These are phyloP conservation scores for Suhomyces emberorum DNA, from an alignment of 805 yeast species.

Conservation along the genomic window DNA sequence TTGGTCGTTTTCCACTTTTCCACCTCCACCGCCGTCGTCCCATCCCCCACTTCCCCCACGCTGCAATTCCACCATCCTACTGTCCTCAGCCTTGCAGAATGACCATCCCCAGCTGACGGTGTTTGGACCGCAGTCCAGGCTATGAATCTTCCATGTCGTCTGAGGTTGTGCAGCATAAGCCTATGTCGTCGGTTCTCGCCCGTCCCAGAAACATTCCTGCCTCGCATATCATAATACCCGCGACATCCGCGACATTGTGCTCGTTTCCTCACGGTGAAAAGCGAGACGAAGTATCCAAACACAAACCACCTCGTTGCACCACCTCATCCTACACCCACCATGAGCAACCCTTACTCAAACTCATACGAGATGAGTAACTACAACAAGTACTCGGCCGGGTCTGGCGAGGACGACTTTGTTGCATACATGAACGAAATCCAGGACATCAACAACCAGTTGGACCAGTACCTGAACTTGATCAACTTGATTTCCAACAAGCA, in stretches of 20 bases:
- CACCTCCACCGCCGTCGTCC: too few relatives aligned
- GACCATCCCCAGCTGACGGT: too few relatives aligned
- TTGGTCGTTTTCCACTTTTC: too few relatives aligned
- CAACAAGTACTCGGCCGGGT: slow-evolving; percentile 21
- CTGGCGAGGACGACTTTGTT: slow-evolving; percentile 40
- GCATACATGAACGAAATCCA: slow-evolving; percentile 44
- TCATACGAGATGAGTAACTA: slow-evolving; percentile 28
- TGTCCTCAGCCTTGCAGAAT: too few relatives aligned
- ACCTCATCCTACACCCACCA: slow-evolving; percentile 4
- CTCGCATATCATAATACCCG: background rate
- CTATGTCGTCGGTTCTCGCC: too few relatives aligned
- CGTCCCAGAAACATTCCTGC: too few relatives aligned
- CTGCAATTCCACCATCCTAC: too few relatives aligned
- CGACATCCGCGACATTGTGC: background rate
- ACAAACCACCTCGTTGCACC: background rate
- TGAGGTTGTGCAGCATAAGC: too few relatives aligned
- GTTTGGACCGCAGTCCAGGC: too few relatives aligned
- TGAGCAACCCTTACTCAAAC: slow-evolving; percentile 36
- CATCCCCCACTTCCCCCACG: too few relatives aligned
- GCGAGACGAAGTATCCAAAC: background rate
- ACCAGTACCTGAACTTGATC: slow-evolving; percentile 38
- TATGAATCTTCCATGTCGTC: too few relatives aligned
- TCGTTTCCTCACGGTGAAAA: background rate
- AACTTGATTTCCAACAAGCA: slow-evolving; percentile 40
- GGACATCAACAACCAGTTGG: slow-evolving; percentile 42